Evolutionary conservation across 1,139 yeast species (phyloP).

Genomic region (Pichia kudriavzevii): DNA sequence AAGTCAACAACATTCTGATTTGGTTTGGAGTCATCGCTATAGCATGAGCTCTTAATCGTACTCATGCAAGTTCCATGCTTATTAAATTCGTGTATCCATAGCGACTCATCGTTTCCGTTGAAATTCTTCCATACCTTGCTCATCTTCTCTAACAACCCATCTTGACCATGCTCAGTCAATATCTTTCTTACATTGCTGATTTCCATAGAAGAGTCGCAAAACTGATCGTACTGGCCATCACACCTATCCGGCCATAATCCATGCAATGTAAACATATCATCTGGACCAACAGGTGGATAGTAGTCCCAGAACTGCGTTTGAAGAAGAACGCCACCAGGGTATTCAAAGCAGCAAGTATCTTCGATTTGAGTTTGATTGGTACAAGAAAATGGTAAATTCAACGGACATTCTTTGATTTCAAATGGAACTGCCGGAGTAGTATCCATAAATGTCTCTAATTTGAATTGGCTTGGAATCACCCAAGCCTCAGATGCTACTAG

Average conservation of each 20-base stretch:
- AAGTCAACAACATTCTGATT: constrained; percentile 72
- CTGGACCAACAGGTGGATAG: constrained; percentile 72
- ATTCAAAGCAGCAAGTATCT: constrained; percentile 78
- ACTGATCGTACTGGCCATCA: constrained; percentile 65
- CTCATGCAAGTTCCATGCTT: constrained; percentile 92
- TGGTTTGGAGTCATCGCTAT: constrained; percentile 32
- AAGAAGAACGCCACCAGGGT: constrained; percentile 77
- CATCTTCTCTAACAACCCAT: constrained; percentile 53
- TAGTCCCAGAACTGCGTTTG: constrained; percentile 96
- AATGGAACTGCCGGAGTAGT: constrained; percentile 1
- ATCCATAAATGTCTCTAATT: not conserved
- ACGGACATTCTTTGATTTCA: constrained; percentile 42
- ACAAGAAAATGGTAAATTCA: constrained; percentile 63
- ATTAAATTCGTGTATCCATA: constrained; percentile 93
- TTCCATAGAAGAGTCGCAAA: constrained; percentile 61
- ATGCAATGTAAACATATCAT: constrained; percentile 73
- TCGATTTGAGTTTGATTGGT: constrained; percentile 34
- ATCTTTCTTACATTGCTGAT: constrained; percentile 48
- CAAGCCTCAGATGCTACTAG: not conserved
- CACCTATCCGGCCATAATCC: constrained; percentile 86
- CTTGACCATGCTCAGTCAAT: constrained; percentile 42
- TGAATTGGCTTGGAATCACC: constrained; percentile 2
- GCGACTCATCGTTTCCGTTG: constrained; percentile 62
- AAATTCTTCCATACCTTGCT: constrained; percentile 65
- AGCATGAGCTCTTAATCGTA: constrained; percentile 70